Conservation (phyloP, 1,284 basidiomycete genomes). For the Leccinum pachyderme region DNA sequence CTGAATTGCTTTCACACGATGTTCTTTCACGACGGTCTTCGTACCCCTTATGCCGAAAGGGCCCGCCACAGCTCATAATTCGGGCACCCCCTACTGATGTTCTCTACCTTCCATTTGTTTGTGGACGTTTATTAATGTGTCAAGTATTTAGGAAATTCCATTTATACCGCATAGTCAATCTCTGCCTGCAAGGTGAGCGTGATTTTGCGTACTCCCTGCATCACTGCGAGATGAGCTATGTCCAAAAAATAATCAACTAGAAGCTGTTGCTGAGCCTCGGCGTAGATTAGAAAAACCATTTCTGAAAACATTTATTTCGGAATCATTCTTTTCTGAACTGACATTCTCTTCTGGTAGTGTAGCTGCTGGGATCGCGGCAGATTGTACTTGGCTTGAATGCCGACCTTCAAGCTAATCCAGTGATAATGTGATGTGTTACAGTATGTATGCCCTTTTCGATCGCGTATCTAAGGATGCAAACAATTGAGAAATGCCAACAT, state of each 20-base stretch:
- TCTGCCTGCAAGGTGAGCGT: slow-evolving; percentile 12
- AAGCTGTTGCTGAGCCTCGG: slow-evolving; percentile 79
- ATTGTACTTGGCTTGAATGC: not conserved
- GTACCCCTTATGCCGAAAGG: slow-evolving; percentile 76
- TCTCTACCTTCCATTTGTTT: not conserved
- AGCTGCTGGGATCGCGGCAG: not conserved
- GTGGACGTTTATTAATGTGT: slow-evolving; percentile 1
- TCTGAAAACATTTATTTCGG: slow-evolving; percentile 14
- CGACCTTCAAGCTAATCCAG: not conserved
- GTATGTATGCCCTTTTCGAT: not conserved
- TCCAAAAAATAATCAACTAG: slow-evolving; percentile 68
- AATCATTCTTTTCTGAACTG: not conserved
- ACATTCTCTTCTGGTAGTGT: not conserved
- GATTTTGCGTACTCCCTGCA: not conserved
- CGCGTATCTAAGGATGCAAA: slow-evolving; percentile 9
- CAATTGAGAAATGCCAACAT: not conserved
- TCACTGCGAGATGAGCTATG: slow-evolving; percentile 30
- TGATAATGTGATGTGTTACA: not conserved
- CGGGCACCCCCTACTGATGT: slow-evolving; percentile 77
- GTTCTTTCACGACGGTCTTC: slow-evolving; percentile 86
- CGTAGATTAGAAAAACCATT: slow-evolving; percentile 48
- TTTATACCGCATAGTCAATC: not conserved
- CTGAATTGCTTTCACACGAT: slow-evolving; percentile 41
- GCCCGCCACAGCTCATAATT: slow-evolving; percentile 84
- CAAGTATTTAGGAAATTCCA: slow-evolving; percentile 1